Conservation (phyloP, 495 filamentous ascomycete species). For the Letharia lupina region DNA sequence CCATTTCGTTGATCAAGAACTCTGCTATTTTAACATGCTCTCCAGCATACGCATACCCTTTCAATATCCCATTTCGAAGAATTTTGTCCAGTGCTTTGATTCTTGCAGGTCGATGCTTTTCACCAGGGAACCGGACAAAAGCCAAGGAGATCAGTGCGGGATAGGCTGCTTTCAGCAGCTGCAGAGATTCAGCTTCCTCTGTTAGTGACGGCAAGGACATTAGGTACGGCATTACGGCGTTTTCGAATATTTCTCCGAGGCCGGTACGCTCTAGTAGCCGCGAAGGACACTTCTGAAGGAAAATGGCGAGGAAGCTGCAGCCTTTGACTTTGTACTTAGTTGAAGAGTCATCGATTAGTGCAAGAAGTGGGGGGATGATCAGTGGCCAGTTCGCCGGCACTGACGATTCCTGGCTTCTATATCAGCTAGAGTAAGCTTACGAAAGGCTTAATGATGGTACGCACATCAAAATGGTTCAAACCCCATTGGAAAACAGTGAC, state of each 20-base stretch:
- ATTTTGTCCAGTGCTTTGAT: slow-evolving; percentile 41
- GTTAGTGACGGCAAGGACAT: slow-evolving; percentile 71
- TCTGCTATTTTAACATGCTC: slow-evolving; percentile 43
- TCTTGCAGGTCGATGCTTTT: slow-evolving; percentile 22
- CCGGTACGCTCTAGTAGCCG: slow-evolving; percentile 61
- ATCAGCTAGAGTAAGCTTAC: neutral
- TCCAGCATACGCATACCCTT: slow-evolving; percentile 44
- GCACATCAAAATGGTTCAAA: slow-evolving; percentile 35
- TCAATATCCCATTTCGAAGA: slow-evolving; percentile 48
- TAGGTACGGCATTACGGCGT: slow-evolving; percentile 65
- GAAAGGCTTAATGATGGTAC: neutral
- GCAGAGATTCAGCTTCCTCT: slow-evolving; percentile 59
- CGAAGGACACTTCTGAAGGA: slow-evolving; percentile 47
- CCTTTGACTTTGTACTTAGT: slow-evolving; percentile 49
- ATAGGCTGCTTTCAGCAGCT: slow-evolving; percentile 58
- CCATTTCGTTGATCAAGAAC: slow-evolving; percentile 51
- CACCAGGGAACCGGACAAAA: slow-evolving; percentile 32
- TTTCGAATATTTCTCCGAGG: slow-evolving; percentile 68
- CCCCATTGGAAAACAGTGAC: slow-evolving; percentile 61
- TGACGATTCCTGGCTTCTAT: slow-evolving; percentile 5
- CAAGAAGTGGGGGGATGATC: slow-evolving; percentile 75
- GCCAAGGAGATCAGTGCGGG: slow-evolving; percentile 54
- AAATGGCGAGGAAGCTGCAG: slow-evolving; percentile 47
- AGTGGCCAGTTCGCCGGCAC: slow-evolving; percentile 59
- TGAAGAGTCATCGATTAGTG: slow-evolving; percentile 64